A percentile compares a stretch with the other conserved stretches of the same genome.
phyloP scores from a whole-genome alignment of 805 yeast genomes.

The Henningerozyma blattae region DNA sequence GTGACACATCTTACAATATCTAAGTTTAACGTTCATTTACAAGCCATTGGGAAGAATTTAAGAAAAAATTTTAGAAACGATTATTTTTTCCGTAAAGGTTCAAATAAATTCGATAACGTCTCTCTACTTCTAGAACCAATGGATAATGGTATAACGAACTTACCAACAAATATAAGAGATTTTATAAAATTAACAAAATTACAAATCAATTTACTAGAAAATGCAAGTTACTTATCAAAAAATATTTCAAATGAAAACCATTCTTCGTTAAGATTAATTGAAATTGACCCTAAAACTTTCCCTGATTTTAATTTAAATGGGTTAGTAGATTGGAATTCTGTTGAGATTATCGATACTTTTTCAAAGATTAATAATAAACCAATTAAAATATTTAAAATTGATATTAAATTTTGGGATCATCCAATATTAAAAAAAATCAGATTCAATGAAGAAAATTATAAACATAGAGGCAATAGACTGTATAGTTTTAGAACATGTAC shows the following conservation, averaged over 20 bases:
- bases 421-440: slow-evolving; percentile 10
- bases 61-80: slow-evolving; percentile 14
- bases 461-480: slow-evolving; percentile 22
- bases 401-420: slow-evolving; percentile 13
- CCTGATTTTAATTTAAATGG: too few species aligned
- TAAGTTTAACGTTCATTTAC: slow-evolving; percentile 13
- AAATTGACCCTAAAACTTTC: slow-evolving; percentile 1
- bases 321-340: too few species aligned
- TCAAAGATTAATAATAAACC: too few species aligned
- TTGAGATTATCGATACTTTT: too few species aligned
- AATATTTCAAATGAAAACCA: slow-evolving; percentile 21
- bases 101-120: slow-evolving; percentile 16
- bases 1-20: neutral
- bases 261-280: slow-evolving; percentile 18
- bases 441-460: slow-evolving; percentile 23
- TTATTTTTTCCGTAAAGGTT: slow-evolving; percentile 13
- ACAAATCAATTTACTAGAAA: slow-evolving; percentile 19
- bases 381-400: slow-evolving; percentile 10
- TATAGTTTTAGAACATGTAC: slow-evolving; percentile 22
- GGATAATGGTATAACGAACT: slow-evolving; percentile 2
- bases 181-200: slow-evolving; percentile 9
- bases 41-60: slow-evolving; percentile 12
- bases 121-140: slow-evolving; percentile 6
- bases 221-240: slow-evolving; percentile 18
- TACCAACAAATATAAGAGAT: slow-evolving; percentile 3